phyloP scores from a whole-genome alignment of 768 basidiomycete species.

The Hortiboletus flavorubellus region DNA sequence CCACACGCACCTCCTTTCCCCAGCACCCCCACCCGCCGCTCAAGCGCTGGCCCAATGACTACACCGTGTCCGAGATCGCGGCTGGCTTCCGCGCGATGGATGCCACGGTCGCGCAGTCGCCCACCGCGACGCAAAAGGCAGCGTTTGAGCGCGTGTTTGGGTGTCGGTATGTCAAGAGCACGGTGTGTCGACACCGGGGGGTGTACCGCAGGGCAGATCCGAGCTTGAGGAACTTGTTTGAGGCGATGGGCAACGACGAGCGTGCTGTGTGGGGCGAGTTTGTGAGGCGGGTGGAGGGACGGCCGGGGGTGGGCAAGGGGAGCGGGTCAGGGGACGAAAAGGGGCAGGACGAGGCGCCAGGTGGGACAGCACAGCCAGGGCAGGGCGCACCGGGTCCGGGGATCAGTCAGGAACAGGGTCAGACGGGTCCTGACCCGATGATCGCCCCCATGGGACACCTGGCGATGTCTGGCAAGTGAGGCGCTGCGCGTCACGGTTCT shows the following conservation, averaged over 20 bases:
- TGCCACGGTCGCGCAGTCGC: slow-evolving; percentile 28
- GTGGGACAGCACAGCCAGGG: neutral
- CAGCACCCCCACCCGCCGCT: slow-evolving; percentile 61
- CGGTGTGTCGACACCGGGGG: slow-evolving; percentile 67
- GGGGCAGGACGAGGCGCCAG: slow-evolving; percentile 16
- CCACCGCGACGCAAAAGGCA: slow-evolving; percentile 56
- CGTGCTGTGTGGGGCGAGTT: slow-evolving; percentile 68
- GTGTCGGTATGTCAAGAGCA: slow-evolving; percentile 69
- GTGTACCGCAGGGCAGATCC: slow-evolving; percentile 59
- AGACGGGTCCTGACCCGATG: slow-evolving; percentile 17
- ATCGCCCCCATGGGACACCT: slow-evolving; percentile 19
- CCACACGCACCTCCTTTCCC: slow-evolving; percentile 35
- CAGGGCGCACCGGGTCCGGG: slow-evolving; percentile 1
- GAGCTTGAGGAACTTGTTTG: slow-evolving; percentile 47
- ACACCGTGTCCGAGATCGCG: slow-evolving; percentile 63
- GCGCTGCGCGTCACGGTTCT: neutral
- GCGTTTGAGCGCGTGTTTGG: slow-evolving; percentile 72
- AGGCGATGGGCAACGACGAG: slow-evolving; percentile 51
- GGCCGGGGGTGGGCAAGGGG: slow-evolving; percentile 33
- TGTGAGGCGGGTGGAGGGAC: slow-evolving; percentile 57
- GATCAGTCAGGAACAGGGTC: slow-evolving; percentile 16
- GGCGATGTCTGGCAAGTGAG: slow-evolving; percentile 15
- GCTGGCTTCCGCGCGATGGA: slow-evolving; percentile 55
- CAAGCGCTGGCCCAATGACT: slow-evolving; percentile 77
- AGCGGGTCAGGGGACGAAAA: slow-evolving; percentile 24